Evolutionary conservation across 1,284 basidiomycete genomes (phyloP), one percentile per base, ranked within the genome.

Genomic region (Golubevia sp.): DNA sequence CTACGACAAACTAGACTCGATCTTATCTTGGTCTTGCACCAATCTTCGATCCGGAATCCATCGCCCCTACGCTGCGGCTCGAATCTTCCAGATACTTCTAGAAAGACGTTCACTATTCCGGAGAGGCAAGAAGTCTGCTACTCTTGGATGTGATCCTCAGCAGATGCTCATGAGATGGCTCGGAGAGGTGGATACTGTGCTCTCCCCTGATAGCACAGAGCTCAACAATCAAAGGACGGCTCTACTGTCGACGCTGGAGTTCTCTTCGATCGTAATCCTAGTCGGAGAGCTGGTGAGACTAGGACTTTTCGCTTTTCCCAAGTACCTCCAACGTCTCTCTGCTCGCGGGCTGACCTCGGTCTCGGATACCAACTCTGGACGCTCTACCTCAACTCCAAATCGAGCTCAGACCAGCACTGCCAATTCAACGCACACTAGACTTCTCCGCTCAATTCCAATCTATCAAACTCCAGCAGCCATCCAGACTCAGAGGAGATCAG

Each of bases 1-100:
- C 70, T 82, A 86, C n/a, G 87, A 87, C 62, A 93, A 94, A 79
- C 86, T 94, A 21, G 90, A 91, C 71, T 89, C 91, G 60, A 87
- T 95, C 2, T 87, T 96, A 25, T 92, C 91, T 0, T 96, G 93
- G 94, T 89, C 90, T 66, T 90, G 94, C 60, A 92, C 92, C 0
- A 88, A 90, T 5, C 86, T 92, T 27, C 92, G 93, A 81, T 92
- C 91, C 59, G 93, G 93, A 2, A 89, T 91, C 51, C 93, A 94
- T 75, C 88, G 94, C 23, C 90, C 92, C 2, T 92, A 92, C 71
- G 91, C 90, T 15, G 92, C 90, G 0, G 89, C 89, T 18, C 91
- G 91, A 2, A 86, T 96, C 49, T 88, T 95, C 56, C 87, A 87
- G 20, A 87, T 88, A 51, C 93, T 92, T 88, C 87, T 89, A 56